Evolutionary conservation across 2,329 filamentous ascomycete species (phyloP).

Genomic region (Epichloe gansuensis): DNA sequence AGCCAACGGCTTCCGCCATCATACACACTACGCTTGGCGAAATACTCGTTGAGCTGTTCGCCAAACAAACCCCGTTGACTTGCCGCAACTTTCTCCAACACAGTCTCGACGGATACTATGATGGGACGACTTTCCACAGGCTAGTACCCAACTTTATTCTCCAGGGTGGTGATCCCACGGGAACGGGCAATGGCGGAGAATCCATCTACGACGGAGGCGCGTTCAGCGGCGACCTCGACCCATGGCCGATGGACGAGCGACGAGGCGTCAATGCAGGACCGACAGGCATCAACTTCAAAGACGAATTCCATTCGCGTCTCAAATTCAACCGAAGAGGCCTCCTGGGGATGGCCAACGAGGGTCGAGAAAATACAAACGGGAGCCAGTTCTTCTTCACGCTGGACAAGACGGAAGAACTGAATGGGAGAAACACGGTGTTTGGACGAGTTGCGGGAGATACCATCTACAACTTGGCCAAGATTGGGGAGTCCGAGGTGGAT

Average conservation of each 20-base stretch:
- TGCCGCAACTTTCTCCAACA: constrained; percentile 94
- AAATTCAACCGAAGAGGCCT: constrained; percentile 88
- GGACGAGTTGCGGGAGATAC: constrained; percentile 86
- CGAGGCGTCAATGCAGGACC: constrained; percentile 48
- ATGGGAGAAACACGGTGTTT: constrained; percentile 86
- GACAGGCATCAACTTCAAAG: constrained; percentile 51
- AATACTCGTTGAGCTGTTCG: constrained; percentile 84
- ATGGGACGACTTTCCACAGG: constrained; percentile 86
- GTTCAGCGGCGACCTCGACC: constrained; percentile 59
- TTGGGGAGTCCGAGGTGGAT: constrained; percentile 75
- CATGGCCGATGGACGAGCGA: constrained; percentile 55
- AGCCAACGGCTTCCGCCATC: constrained; percentile 83
- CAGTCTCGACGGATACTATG: constrained; percentile 91
- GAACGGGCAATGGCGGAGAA: constrained; percentile 82
- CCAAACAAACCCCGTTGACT: constrained; percentile 82
- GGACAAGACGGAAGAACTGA: constrained; percentile 72
- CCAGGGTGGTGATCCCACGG: constrained; percentile 89
- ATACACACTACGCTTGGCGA: constrained; percentile 85
- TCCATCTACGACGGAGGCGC: constrained; percentile 83
- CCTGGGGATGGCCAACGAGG: constrained; percentile 91
- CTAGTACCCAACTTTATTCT: constrained; percentile 85
- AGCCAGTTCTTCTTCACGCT: constrained; percentile 97
- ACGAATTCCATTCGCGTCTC: constrained; percentile 85
- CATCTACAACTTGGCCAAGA: constrained; percentile 90
- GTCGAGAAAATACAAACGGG: constrained; percentile 66